phyloP scores from a whole-genome alignment of 306 rosid genomes.

The Abrus pulchellus region DNA sequence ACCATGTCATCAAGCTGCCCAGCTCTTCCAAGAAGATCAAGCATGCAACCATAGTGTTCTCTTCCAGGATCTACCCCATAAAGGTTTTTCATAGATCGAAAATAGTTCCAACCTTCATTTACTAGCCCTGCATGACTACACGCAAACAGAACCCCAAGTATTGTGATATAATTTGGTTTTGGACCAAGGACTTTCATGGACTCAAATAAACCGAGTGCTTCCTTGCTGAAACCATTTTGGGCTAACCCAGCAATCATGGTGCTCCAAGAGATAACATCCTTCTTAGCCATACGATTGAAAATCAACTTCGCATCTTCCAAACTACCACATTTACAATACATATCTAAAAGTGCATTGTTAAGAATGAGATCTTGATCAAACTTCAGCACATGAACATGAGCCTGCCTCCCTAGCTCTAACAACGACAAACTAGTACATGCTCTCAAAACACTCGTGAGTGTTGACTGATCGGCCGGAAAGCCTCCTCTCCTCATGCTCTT shows the following conservation, averaged over 20 bases:
- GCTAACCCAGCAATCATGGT: conserved; percentile 93
- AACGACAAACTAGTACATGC: conserved; percentile 76
- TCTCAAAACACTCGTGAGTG: conserved; percentile 83
- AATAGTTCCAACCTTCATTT: conserved; percentile 75
- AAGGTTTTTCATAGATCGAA: conserved; percentile 75
- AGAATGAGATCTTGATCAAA: conserved; percentile 82
- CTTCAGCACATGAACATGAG: conserved; percentile 78
- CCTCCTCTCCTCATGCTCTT: conserved; percentile 77
- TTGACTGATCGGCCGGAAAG: conserved; percentile 67
- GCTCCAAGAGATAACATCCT: conserved; percentile 94
- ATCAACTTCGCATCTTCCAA: conserved; percentile 74
- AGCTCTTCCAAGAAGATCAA: conserved; percentile 96
- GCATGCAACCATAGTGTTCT: conserved; percentile 87
- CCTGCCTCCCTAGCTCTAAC: conserved; percentile 86
- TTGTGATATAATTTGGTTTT: conserved; percentile 79
- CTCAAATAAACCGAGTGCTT: conserved; percentile 76
- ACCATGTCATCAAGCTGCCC: conserved; percentile 81
- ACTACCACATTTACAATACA: conserved; percentile 92
- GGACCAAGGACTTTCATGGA: conserved; percentile 69
- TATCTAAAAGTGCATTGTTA: conserved; percentile 85
- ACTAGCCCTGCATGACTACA: conserved; percentile 96
- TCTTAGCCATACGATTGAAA: conserved; percentile 67
- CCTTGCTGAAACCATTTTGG: conserved; percentile 83
- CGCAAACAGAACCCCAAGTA: conserved; percentile 90
- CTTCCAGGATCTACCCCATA: conserved; percentile 77